Evolutionary conservation across 2,329 filamentous ascomycete species (phyloP), one percentile per base, ranked within the genome.

Genomic region (Calycina marina): DNA sequence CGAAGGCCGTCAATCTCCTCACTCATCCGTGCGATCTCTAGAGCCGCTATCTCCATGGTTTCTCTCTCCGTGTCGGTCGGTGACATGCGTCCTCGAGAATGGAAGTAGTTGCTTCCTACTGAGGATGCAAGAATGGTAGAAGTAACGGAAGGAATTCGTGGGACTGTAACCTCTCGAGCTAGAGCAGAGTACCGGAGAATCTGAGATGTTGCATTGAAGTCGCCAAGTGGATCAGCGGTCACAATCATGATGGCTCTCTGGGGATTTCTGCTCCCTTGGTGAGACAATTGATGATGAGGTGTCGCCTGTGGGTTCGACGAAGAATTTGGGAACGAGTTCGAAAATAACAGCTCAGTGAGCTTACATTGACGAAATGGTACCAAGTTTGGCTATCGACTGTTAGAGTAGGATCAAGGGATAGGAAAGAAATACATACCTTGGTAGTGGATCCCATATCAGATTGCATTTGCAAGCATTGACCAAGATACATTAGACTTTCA

Each of bases 241-340:
- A 96, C 88, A 35, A 98, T 80, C 86, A 98, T 96, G 47, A 93
- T 74, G 1, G 78, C 86, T 48, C 80, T 86, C 52, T 96, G 90
- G 0, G 84, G 80, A 40, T 74, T 72, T 11, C 76, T 72, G 17
- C 38, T 12, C 9, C 25, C 25, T n/a, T n/a, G 37, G 30, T 18
- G 30, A 25, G 31, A 10, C 66, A 62, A 13, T 50, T 44, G 15
- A 37, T 55, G 53, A 28, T 53, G 53, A 9, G 41, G 22, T 26
- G 40, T 37, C 9, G 41, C 30, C 16, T 37, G 18, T 3, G 28
- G 18, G 4, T 39, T 32, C 13, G 33, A 38, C 2, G 35, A 41
- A 8, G 40, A 35, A 9, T 36, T 36, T 8, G 50, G 85, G 61
- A 77, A 96, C 13, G 71, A 93, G 52, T 88, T 88, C n/a, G 81